Evolutionary conservation across 2,329 filamentous ascomycete genomes (phyloP), one percentile per base, ranked within the genome.

Genomic region (Botrytis porri): DNA sequence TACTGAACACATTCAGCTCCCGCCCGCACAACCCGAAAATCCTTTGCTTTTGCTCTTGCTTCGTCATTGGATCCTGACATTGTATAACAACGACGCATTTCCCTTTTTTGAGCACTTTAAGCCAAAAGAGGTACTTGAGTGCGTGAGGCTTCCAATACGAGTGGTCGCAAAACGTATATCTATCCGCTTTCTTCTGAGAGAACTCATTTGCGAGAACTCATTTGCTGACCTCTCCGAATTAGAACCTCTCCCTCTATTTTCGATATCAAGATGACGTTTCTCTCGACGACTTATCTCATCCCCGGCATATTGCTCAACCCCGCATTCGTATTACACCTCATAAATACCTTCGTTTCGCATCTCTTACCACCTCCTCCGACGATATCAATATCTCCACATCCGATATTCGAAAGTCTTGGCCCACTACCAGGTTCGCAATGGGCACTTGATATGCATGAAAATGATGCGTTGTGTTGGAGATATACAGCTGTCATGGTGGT

Each of bases 261-360:
- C 12, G 7, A 64, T 71, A 29, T 61, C 73, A 79, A 70, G 43
- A 80, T 80, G 78, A 75, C 77, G 45, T 75, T 76, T 57, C 73
- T 80, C 32, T 76, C 67, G 22, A 73, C 75, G 9, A 76, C 66
- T 69, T 81, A 82, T 74, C 74, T 82, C 45, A 70, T 82, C 39
- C 81, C 81, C 35, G 81, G 81, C 45, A 79, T 83, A 73, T 74
- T 83, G 41, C 80, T 82, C 74, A 83, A 83, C 73, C 82, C 82
- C 6, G 78, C 82, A 57, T 77, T 84, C 71, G 75, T 83, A 70
- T 79, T 84, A 43, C 82, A 83, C 71, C 76, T 81, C 64, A 78
- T 83, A 65, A 83, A 84, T 69, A 82, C 82, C 57, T 78, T 82
- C 65, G 74, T 82, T 41, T 83, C 81, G 20, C 79, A 81, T 69